A percentile compares a stretch with the other conserved stretches of the same genome.
Conservation (phyloP, 1,284 basidiomycete genomes). For the Heliocybe sulcata region DNA sequence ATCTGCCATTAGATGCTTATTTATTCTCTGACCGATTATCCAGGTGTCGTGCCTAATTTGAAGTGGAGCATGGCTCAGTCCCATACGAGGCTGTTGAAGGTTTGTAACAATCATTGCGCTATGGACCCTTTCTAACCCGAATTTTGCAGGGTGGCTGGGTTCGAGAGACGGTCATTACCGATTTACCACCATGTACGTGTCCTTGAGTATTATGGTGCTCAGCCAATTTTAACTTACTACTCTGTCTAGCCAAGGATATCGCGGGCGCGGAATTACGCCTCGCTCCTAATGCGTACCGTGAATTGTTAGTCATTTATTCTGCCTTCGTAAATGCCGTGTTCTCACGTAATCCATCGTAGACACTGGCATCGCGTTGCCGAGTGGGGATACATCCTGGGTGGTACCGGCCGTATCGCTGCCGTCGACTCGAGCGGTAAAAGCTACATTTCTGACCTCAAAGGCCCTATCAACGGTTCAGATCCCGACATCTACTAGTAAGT, state of each 20-base stretch:
- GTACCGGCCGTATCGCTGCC: slow-evolving; percentile 18
- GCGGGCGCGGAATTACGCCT: slow-evolving; percentile 32
- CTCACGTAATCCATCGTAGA: slow-evolving; percentile 4
- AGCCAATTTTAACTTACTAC: slow-evolving; percentile 1
- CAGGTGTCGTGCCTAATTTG: slow-evolving; percentile 18
- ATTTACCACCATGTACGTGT: slow-evolving; percentile 19
- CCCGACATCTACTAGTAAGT: slow-evolving; percentile 20
- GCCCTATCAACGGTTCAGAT: slow-evolving; percentile 16
- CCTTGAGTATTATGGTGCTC: not conserved
- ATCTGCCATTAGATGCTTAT: not conserved
- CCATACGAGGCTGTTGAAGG: slow-evolving; percentile 18
- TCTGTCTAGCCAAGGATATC: slow-evolving; percentile 18
- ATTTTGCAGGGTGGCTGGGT: slow-evolving; percentile 17
- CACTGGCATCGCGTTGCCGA: slow-evolving; percentile 23
- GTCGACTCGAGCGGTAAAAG: slow-evolving; percentile 17
- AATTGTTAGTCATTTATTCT: slow-evolving; percentile 11
- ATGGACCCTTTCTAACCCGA: not conserved
- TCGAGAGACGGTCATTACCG: slow-evolving; percentile 20
- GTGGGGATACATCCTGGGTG: slow-evolving; percentile 20
- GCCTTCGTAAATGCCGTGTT: slow-evolving; percentile 1
- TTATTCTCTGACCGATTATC: slow-evolving; percentile 7
- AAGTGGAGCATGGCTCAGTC: slow-evolving; percentile 21
- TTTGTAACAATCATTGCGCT: not conserved
- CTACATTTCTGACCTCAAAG: slow-evolving; percentile 18
- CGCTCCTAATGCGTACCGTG: slow-evolving; percentile 25